These are phyloP conservation scores for Aureobasidium sp. DNA, from an alignment of 2,329 filamentous ascomycete genomes.

Conservation along the genomic window DNA sequence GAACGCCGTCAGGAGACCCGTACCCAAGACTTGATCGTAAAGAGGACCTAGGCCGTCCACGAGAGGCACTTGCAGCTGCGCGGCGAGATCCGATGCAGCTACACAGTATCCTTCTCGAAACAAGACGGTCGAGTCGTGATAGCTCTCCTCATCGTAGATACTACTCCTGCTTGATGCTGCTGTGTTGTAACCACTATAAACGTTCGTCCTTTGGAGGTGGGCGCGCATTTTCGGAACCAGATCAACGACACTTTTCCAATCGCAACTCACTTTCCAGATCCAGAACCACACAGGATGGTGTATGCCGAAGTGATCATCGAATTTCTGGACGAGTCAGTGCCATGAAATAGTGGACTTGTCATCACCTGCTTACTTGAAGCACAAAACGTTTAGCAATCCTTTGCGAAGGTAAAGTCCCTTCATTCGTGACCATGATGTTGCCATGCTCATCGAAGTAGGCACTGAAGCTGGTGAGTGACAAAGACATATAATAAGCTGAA, in stretches of 20 bases:
- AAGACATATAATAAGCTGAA: background rate
- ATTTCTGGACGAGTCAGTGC: constrained; percentile 37
- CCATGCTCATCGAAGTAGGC: constrained; percentile 63
- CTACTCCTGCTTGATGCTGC: constrained; percentile 26
- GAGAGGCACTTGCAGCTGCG: constrained; percentile 56
- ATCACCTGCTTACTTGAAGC: constrained; percentile 45
- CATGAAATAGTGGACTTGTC: background rate
- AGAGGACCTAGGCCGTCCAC: constrained; percentile 51
- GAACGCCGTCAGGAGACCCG: constrained; percentile 37
- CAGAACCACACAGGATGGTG: constrained; percentile 77
- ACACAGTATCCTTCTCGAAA: constrained; percentile 81
- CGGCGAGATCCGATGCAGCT: constrained; percentile 66
- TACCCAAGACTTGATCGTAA: constrained; percentile 69
- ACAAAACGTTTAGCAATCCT: constrained; percentile 75
- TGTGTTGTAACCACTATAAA: constrained; percentile 27
- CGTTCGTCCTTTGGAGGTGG: constrained; percentile 51
- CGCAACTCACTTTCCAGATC: constrained; percentile 74
- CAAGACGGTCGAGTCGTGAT: constrained; percentile 64
- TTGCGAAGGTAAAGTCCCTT: constrained; percentile 61
- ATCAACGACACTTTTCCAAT: constrained; percentile 64
- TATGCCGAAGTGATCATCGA: constrained; percentile 67
- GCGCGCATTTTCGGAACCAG: constrained; percentile 65
- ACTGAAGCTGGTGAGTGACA: background rate
- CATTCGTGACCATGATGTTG: constrained; percentile 60
- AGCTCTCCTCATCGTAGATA: constrained; percentile 48